Evolutionary conservation across 2,329 filamentous ascomycete species (phyloP), one percentile per base, ranked within the genome.

Genomic region (Paecilomyces sp.): DNA sequence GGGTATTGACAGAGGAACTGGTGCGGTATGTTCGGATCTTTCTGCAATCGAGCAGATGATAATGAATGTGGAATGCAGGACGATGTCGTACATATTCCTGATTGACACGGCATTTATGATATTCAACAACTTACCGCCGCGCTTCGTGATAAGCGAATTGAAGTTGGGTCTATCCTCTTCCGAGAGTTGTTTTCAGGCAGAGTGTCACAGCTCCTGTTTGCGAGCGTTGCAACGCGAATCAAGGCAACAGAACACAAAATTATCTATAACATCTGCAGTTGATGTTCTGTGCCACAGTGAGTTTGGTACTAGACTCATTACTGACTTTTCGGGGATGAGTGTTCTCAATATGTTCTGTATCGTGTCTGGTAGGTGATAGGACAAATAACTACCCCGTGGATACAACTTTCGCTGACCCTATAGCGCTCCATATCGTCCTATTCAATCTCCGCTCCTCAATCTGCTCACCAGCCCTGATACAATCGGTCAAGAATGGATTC

Each of bases 81-180:
- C 68, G 9, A 54, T 69, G 1, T 66, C 60, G 7, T 71, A 65
- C n/a, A 62, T 70, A 6, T 72, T 70, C 50, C 56, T 70, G 11
- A 65, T 72, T 22, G 69, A 72, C 53, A 63, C 64, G 2, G 69
- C 68, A 12, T 65, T 68, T n/a, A 65, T 65, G 2, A 69, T 69
- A n/a, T 62, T 72, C 51, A 64, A 71, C 62, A 68, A 70, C 33
- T 65, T 64, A 4, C 66, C 69, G 2, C 69, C 69, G 0, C 64
- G 68, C 22, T 67, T 70, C 60, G 60, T 68, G 8, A 59, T 71
- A 8, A 60, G 63, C 15, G 68, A 72, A 54, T 50, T 70, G 3
- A 65, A 65, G 24, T 69, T 70, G 64, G 64, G 64, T 33, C 56
- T 70, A 28, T 60, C 65, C 2, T 68, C 63, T 31, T 67, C 69